Base-by-base conservation (phyloP, 2,329 filamentous ascomycete species). In the Xylariaceae sp. region DNA sequence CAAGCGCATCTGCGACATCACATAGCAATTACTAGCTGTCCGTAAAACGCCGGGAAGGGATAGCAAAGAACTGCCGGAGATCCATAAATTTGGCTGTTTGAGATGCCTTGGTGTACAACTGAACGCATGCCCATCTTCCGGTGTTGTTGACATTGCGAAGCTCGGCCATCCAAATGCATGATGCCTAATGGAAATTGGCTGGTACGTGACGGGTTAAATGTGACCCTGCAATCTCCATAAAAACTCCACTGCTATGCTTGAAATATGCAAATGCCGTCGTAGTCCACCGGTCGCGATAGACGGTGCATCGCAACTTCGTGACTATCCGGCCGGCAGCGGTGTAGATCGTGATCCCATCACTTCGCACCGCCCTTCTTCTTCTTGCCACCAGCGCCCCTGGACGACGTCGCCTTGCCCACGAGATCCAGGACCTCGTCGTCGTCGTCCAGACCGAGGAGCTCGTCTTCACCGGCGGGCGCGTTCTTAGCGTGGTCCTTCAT, bases 401-500 rank as follows among this genome's bases (percentile, higher is more conserved):
- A 64, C 7, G 65, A 64, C 3, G 63, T 56, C 21, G 61, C 60
- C 1, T 50, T 59, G 12, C 54, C 58, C 16, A 63, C 42, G 4
- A 63, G 57, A 40, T 61, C 63, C 1, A 70, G 57, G 61, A 73
- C 73, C 18, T 67, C 63, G 60, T 73, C 73, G 59, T 75, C 73
- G 55, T 75, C 73, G 21, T 67, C 73, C 50, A 71, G 67, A 2
- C 67, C 73, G 14, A 73, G 54, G 7, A 74, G 71, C 55, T 75
- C 71, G 26, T 75, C 74, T 0, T 70, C 64, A 60, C 70, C 54
- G 2, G 43, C 57, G 20, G 53, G 56, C 20, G 44, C 52, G 7
- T 56, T 60, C 12, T 56, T 57, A 2, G 54, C 64, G 57, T 62
- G 59, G 42, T 66, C 63, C 54, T 65, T 64, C 40, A 59, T 61